Base-by-base conservation (phyloP, 306 rosid species). In the Crotalaria pallida region DNA sequence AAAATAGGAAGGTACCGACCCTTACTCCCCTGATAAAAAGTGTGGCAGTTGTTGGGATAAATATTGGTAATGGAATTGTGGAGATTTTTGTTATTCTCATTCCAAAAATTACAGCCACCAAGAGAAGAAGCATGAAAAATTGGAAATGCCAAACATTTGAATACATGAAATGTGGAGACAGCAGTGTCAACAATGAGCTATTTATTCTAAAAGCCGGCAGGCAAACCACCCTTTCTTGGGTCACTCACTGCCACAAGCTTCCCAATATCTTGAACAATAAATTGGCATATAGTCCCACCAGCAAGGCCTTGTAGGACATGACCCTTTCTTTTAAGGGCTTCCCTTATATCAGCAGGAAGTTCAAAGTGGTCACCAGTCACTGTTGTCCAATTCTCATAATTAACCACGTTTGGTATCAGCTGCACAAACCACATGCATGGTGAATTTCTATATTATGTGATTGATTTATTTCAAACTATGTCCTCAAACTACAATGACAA, bases 161-260 rank as follows among this genome's bases (percentile, higher is more conserved):
- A 31, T 31, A 31, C 5, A 56, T 27, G 65, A 58, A 16, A 33
- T 31, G 18, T 21, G 19, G n/a, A 41, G 24, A 7, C 10, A 9
- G 36, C 51, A 26, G 27, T 21, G 17, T 26, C 41, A 40, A 41
- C 41, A 40, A 41, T 65, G 58, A 21, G 29, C 43, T 17, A 52
- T 67, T 45, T 21, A 51, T 65, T 60, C 85, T 80, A 93, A 79
- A 73, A 85, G 55, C 96, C 96, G 10, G 98, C 78, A 40, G 98
- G 96, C 57, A 79, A 38, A 26, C 96, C 96, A 38, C 96, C 98
- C 77, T 90, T 93, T 83, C 96, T 88, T 7, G 98, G 98, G 69
- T 93, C 96, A 80, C 98, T 93, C 49, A 93, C 98, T 10, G 93
- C 96, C 47, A 86, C 84, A 49, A 93, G 82, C 79, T 74, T 72